A percentile compares a stretch with the other conserved stretches of the same genome.
phyloP scores from a whole-genome alignment of 2,329 filamentous ascomycete species.

The Trichophyton rubrum region DNA sequence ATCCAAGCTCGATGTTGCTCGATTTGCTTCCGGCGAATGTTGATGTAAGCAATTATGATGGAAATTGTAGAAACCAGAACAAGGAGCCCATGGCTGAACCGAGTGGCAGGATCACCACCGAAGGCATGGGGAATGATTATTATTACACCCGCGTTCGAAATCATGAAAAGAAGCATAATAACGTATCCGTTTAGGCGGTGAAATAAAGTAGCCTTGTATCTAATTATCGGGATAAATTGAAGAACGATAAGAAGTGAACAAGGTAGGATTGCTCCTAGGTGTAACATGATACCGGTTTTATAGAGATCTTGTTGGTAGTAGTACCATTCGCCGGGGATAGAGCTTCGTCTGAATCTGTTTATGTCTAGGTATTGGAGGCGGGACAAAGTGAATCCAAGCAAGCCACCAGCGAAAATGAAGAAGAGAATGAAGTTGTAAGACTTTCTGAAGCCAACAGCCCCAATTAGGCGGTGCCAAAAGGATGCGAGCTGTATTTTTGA shows the following conservation, averaged over 20 bases:
- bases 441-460: not conserved
- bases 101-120: conserved; percentile 43
- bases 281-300: conserved; percentile 32
- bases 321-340: conserved; percentile 34
- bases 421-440: conserved; percentile 7
- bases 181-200: conserved; percentile 52
- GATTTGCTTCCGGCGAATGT: conserved; percentile 49
- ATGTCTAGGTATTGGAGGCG: conserved; percentile 35
- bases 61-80: conserved; percentile 20
- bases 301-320: conserved; percentile 25
- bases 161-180: conserved; percentile 37
- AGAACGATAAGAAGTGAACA: conserved; percentile 28
- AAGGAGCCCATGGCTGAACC: conserved; percentile 24
- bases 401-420: conserved; percentile 34
- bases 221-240: conserved; percentile 34
- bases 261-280: conserved; percentile 26
- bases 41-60: conserved; percentile 23
- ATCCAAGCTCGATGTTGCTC: conserved; percentile 54
- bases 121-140: conserved; percentile 42
- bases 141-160: conserved; percentile 39
- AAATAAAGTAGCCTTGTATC: conserved; percentile 38
- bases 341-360: not conserved
- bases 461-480: not conserved
- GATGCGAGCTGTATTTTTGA: not conserved
- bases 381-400: conserved; percentile 39